Conservation (phyloP, 306 rosid species). For the Macrotyloma uniflorum region DNA sequence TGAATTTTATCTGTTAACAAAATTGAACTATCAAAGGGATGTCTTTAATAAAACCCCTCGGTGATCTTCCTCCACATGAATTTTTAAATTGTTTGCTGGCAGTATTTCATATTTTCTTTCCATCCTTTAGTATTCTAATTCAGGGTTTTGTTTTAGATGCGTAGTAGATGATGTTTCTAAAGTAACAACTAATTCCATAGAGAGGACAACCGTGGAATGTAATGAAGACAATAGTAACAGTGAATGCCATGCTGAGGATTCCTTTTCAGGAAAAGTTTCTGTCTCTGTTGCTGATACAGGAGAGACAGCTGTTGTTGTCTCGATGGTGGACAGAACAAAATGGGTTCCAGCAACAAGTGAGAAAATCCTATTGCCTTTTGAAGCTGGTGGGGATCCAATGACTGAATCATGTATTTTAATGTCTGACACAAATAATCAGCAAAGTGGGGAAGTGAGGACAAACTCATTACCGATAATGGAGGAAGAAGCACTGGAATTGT, state of each 20-base stretch:
- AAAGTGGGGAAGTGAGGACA: constrained; percentile 39
- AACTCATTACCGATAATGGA: constrained; percentile 44
- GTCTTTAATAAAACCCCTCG: constrained; percentile 10
- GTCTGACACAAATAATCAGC: constrained; percentile 49
- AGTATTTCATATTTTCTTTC: constrained; percentile 33
- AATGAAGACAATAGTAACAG: constrained; percentile 44
- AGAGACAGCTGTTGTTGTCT: constrained; percentile 93
- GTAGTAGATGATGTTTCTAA: constrained; percentile 54
- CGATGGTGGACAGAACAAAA: constrained; percentile 67
- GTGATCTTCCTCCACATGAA: constrained; percentile 23
- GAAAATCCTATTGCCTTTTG: constrained; percentile 44
- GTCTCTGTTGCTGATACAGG: constrained; percentile 91
- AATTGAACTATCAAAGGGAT: constrained; percentile 23
- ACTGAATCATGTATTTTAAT: constrained; percentile 52
- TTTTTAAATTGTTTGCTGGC: constrained; percentile 34
- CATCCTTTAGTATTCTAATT: constrained; percentile 37
- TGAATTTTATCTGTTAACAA: neutral
- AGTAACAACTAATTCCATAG: constrained; percentile 46
- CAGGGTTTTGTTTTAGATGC: constrained; percentile 66
- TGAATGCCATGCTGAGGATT: constrained; percentile 49
- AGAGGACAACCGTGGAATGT: constrained; percentile 39
- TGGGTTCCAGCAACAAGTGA: constrained; percentile 49
- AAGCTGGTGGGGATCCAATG: constrained; percentile 52
- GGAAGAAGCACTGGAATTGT: constrained; percentile 63
- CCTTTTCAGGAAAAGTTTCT: constrained; percentile 69